These are phyloP conservation scores for Xylaria arbuscula DNA, from an alignment of 2,329 filamentous ascomycete genomes.

Conservation along the genomic window DNA sequence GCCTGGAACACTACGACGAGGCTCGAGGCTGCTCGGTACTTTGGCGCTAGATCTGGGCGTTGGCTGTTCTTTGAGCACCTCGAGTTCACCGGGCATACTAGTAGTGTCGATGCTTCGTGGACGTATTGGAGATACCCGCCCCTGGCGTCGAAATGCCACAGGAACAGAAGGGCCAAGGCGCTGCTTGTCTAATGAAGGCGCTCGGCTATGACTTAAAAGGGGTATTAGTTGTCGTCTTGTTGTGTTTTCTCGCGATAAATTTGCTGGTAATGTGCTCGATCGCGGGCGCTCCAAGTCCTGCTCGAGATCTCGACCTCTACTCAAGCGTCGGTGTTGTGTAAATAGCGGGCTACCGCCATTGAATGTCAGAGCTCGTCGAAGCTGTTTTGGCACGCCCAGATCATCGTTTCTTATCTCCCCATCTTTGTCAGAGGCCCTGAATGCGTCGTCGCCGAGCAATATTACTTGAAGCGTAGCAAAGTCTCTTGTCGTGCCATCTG, in stretches of 20 bases:
- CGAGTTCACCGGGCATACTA: constrained; percentile 34
- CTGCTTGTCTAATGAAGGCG: constrained; percentile 23
- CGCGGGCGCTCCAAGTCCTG: constrained; percentile 40
- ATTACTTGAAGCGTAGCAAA: constrained; percentile 49
- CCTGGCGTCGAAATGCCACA: constrained; percentile 33
- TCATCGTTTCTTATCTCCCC: constrained; percentile 46
- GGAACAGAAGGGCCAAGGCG: constrained; percentile 26
- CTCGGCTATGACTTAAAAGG: constrained; percentile 19
- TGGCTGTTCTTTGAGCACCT: constrained; percentile 43
- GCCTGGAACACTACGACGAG: neutral
- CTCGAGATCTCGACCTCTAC: constrained; percentile 33
- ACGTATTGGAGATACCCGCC: constrained; percentile 38
- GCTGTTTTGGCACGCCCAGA: constrained; percentile 35
- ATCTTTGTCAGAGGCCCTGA: constrained; percentile 47
- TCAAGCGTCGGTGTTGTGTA: constrained; percentile 21
- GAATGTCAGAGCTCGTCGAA: constrained; percentile 44
- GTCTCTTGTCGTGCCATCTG: constrained; percentile 46
- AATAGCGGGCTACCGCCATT: constrained; percentile 1
- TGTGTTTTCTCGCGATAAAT: constrained; percentile 32
- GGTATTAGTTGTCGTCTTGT: constrained; percentile 27
- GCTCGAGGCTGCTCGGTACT: constrained; percentile 14
- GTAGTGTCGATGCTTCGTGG: constrained; percentile 42
- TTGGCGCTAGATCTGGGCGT: constrained; percentile 29
- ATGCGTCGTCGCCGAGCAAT: constrained; percentile 46
- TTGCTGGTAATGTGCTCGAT: constrained; percentile 43